Conservation (phyloP, 208 protist genomes). For the Polymyxa betae region DNA sequence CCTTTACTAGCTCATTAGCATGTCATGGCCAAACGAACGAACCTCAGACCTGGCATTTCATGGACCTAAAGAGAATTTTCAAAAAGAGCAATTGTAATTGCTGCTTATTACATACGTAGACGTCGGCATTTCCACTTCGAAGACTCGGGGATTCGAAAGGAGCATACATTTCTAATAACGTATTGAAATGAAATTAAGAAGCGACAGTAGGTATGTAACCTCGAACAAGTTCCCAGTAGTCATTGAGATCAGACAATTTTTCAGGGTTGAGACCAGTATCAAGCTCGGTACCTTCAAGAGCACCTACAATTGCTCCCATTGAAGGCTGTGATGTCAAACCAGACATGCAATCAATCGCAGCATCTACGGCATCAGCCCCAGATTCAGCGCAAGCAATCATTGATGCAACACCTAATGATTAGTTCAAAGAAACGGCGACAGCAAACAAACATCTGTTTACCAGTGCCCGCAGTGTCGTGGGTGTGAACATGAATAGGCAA, state of each 20-base stretch:
- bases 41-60: slow-evolving; percentile 77
- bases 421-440: neutral
- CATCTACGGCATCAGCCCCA: slow-evolving; percentile 83
- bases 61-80: slow-evolving; percentile 62
- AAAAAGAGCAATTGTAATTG: neutral
- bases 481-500: slow-evolving; percentile 87
- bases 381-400: slow-evolving; percentile 76
- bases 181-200: neutral
- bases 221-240: slow-evolving; percentile 62
- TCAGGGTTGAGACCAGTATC: slow-evolving; percentile 53
- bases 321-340: slow-evolving; percentile 83
- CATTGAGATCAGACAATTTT: slow-evolving; percentile 56
- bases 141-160: slow-evolving; percentile 64
- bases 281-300: slow-evolving; percentile 60
- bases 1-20: slow-evolving; percentile 15
- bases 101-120: slow-evolving; percentile 8
- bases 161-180: slow-evolving; percentile 56
- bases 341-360: slow-evolving; percentile 79
- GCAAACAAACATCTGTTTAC: slow-evolving; percentile 35
- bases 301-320: slow-evolving; percentile 77
- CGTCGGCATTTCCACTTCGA: slow-evolving; percentile 29
- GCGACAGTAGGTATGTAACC: neutral
- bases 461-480: slow-evolving; percentile 83
- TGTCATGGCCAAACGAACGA: neutral
- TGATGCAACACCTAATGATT: slow-evolving; percentile 74